Base-by-base conservation (phyloP, 495 filamentous ascomycete genomes). In the Penicillium malachiteum region DNA sequence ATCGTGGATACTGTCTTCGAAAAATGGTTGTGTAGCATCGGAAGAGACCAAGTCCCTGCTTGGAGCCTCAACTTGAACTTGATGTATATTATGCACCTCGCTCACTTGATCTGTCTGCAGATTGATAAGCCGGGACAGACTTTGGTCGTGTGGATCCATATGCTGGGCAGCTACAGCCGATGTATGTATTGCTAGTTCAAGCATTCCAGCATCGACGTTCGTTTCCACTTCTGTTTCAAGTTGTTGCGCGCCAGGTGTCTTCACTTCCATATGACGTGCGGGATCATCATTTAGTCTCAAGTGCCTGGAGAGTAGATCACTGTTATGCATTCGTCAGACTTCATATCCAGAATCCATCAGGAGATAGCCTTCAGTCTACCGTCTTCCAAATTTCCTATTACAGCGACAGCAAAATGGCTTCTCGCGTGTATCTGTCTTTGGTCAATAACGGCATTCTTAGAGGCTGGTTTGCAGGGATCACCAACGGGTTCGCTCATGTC, bases 391-490 rank as follows among this genome's bases (percentile, higher is more conserved):
- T 6, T 35, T 52, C 26, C 31, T 52, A 11, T 18, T 35, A 41
- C 49, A 52, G 5, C 26, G 38, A 33, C 49, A 52, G n/a, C 49
- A 14, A 11, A 52, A 52, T 12, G 49, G 49, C n/a, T 52, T 52
- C 26, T 52, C 49, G 14, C 38, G 37, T 13, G 49, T 52, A 43
- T 52, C 49, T 52, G 18, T 43, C 7, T 35, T 12, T 12, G 5
- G 9, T 40, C 14, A 39, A 21, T 41, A 3, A 39, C 21, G 13
- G 26, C 7, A 39, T 9, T 12, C 14, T 13, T 5, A 17, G 0
- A 26, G 34, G 35, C 32, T 14, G 37, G 31, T 11, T 41, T 4
- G 14, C 5, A 13, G 26, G 26, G 2, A 33, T 31, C 4, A 43
- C 38, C 10, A 8, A 42, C 49, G 49, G 7, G 49, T 52, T 6